Percentiles rank a stretch among this genome's conserved stretches.
These are phyloP conservation scores for Zymoseptoria pseudotritici DNA, from an alignment of 2,329 filamentous ascomycete species.

Conservation along the genomic window DNA sequence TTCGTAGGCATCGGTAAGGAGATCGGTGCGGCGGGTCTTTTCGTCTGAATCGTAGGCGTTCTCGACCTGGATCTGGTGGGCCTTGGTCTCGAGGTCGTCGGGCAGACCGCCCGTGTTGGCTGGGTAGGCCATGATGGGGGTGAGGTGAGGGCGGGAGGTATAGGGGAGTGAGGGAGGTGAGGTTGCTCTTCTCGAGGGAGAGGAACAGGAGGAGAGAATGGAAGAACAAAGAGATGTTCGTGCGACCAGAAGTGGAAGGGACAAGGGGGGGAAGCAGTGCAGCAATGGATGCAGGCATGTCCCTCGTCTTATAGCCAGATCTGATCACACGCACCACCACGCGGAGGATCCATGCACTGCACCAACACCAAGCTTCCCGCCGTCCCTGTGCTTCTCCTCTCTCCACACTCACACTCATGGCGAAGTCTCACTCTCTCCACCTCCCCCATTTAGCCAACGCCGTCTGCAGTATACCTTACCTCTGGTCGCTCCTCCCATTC, in stretches of 20 bases:
- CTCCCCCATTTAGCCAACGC: not conserved
- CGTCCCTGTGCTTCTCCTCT: no score
- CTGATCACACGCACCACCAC: not conserved
- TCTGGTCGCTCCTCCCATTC: not conserved
- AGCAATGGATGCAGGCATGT: not conserved
- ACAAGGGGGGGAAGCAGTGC: not conserved
- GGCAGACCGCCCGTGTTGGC: conserved; percentile 1
- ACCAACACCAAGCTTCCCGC: not conserved
- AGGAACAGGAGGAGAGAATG: not conserved
- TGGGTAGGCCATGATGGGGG: not conserved
- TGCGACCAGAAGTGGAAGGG: not conserved
- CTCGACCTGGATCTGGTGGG: conserved; percentile 3
- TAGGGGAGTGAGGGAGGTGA: not conserved
- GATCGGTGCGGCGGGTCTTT: conserved; percentile 29
- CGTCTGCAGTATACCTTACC: not conserved
- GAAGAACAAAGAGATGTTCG: not conserved
- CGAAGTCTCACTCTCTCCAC: not conserved
- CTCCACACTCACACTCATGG: no score
- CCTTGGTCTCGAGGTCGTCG: conserved; percentile 2
- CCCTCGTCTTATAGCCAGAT: not conserved
- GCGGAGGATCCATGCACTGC: not conserved
- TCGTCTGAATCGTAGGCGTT: conserved; percentile 12
- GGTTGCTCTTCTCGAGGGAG: no score
- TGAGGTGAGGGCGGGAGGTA: no score
- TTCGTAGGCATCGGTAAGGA: conserved; percentile 49